A percentile compares a stretch with the other conserved stretches of the same genome.
These are phyloP conservation scores for Colletotrichum sp. DNA, from an alignment of 2,329 filamentous ascomycete genomes.

Conservation along the genomic window DNA sequence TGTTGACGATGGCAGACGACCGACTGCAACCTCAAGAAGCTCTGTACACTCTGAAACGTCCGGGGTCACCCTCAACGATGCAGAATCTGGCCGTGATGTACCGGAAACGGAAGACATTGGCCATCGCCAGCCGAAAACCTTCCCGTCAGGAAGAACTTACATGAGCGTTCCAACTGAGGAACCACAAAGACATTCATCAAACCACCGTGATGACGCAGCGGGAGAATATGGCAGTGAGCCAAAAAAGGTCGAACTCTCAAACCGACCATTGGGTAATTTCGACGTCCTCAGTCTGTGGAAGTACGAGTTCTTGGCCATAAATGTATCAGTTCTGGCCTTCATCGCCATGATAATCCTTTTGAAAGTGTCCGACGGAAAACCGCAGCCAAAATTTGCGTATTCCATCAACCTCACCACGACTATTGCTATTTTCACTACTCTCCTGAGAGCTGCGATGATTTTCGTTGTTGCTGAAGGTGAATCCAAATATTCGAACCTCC, in stretches of 20 bases:
- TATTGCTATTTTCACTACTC: neutral
- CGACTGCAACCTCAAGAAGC: neutral
- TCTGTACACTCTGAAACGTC: neutral
- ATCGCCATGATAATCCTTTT: neutral
- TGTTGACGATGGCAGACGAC: neutral
- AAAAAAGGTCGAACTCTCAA: neutral
- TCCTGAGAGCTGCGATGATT: neutral
- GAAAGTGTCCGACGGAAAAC: neutral
- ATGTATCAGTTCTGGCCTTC: neutral
- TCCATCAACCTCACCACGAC: neutral
- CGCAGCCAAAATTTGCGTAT: neutral
- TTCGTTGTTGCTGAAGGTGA: neutral
- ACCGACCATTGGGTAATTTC: neutral
- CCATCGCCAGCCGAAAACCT: neutral
- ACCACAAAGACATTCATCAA: neutral
- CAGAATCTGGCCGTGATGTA: neutral
- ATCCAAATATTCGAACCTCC: neutral
- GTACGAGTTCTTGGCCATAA: neutral
- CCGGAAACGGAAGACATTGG: rapidly evolving
- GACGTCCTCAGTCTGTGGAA: neutral
- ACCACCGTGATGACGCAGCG: rapidly evolving
- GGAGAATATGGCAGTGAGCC: neutral
- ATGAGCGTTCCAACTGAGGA: neutral
- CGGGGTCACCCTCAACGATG: neutral
- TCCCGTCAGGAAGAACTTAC: neutral